Evolutionary conservation across 345 rosid species (phyloP).

Genomic region (Hirschfeldia incana): DNA sequence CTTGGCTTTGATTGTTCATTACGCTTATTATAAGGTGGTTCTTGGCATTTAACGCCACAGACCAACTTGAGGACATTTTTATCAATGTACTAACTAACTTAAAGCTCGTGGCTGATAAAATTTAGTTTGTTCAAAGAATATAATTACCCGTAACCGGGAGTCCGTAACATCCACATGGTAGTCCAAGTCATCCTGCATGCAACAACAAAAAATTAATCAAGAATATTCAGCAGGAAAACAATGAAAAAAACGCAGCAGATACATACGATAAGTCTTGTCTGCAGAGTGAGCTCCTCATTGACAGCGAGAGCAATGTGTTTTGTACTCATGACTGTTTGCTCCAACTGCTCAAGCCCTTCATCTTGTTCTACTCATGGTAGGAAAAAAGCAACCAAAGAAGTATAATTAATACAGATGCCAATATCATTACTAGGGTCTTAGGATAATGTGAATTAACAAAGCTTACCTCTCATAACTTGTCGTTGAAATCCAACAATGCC

Average conservation of each 20-base stretch:
- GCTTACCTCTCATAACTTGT: conserved; percentile 84
- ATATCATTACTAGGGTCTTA: not conserved
- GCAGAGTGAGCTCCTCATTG: conserved; percentile 89
- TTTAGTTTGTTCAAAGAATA: not conserved
- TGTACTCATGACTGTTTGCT: conserved; percentile 80
- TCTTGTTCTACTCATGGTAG: conserved; percentile 74
- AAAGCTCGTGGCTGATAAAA: not conserved
- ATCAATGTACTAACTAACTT: not conserved
- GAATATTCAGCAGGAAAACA: not conserved
- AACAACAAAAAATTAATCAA: not conserved
- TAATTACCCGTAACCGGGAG: conserved; percentile 77
- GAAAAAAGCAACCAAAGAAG: not conserved
- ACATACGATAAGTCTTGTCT: conserved; percentile 86
- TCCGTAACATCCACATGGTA: conserved; percentile 87
- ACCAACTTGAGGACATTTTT: not conserved
- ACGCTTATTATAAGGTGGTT: too few relatives aligned
- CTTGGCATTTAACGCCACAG: too few relatives aligned
- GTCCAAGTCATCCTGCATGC: conserved; percentile 84
- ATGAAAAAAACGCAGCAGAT: not conserved
- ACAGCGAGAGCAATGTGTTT: conserved; percentile 91
- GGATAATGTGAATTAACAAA: conserved; percentile 17
- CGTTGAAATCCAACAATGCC: conserved; percentile 90
- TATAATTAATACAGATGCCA: not conserved
- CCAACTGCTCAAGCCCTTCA: conserved; percentile 96
- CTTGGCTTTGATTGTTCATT: too few relatives aligned